phyloP scores from a whole-genome alignment of 129 eudicot genomes.

The Apium graveolens region DNA sequence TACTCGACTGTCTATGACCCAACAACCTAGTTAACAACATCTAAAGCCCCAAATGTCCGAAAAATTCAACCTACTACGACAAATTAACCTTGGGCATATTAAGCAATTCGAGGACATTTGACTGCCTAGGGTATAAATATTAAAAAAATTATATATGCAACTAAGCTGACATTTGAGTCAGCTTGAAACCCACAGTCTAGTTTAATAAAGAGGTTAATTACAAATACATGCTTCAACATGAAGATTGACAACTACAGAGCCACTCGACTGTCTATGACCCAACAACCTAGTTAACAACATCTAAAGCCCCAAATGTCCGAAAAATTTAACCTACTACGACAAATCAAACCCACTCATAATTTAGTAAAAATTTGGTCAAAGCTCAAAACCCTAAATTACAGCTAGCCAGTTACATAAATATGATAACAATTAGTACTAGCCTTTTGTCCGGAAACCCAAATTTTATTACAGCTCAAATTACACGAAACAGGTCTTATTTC shows the following conservation, averaged over 20 bases:
- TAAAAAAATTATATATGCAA: too few species aligned
- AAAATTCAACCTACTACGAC: too few species aligned
- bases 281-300: not conserved
- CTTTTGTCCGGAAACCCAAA: not conserved
- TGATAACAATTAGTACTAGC: too few species aligned
- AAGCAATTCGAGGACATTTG: too few species aligned
- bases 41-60: not conserved
- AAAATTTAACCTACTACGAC: not conserved
- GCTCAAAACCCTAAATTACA: not conserved
- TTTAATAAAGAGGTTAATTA: too few species aligned
- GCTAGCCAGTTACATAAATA: not conserved
- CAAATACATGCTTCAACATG: too few species aligned
- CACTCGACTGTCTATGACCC: not conserved
- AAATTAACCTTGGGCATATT: too few species aligned
- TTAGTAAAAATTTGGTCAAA: not conserved
- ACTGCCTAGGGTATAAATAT: too few species aligned
- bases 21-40: not conserved
- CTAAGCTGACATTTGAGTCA: too few species aligned
- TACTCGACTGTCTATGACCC: not conserved
- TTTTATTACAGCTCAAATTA: not conserved
- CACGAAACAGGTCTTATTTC: not conserved
- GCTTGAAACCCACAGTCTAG: too few species aligned
- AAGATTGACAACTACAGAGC: not conserved
- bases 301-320: not conserved
- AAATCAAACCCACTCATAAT: not conserved